phyloP scores from a whole-genome alignment of 1,284 basidiomycete species.

The Puccinia brachypodii region DNA sequence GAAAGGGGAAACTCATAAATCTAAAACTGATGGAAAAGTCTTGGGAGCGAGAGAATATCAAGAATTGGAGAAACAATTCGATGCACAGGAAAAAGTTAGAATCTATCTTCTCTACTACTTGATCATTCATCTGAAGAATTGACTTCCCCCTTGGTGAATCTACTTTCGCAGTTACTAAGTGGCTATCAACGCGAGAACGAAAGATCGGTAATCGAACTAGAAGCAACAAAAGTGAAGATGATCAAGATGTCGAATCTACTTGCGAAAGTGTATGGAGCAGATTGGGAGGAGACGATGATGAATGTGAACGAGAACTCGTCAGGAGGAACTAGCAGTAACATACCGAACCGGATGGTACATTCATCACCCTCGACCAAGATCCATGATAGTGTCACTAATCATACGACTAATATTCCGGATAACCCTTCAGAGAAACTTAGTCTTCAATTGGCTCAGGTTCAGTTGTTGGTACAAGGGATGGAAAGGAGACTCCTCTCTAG shows the following conservation, averaged over 20 bases:
- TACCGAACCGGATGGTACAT: neutral
- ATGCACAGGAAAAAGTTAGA: constrained; percentile 42
- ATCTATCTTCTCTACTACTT: neutral
- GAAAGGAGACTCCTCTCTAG: constrained; percentile 32
- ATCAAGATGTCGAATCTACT: constrained; percentile 39
- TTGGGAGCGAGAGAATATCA: constrained; percentile 22
- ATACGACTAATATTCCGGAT: neutral
- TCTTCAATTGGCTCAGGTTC: constrained; percentile 43
- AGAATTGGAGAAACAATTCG: constrained; percentile 47
- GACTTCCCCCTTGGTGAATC: neutral
- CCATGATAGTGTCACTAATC: no score
- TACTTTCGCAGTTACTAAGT: constrained; percentile 26
- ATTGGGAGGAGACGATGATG: constrained; percentile 41
- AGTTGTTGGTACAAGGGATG: constrained; percentile 46
- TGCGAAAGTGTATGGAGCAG: constrained; percentile 45
- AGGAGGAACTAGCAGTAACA: neutral
- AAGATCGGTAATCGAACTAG: constrained; percentile 42
- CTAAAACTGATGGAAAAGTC: constrained; percentile 25
- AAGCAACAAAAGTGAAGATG: constrained; percentile 29
- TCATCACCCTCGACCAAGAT: neutral
- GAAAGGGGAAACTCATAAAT: neutral
- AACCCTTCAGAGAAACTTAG: constrained; percentile 23
- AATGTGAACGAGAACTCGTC: constrained; percentile 25
- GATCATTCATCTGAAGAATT: neutral
- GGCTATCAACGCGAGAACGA: constrained; percentile 49